These are phyloP conservation scores for Climacium dendroides DNA, from an alignment of 225 moss, liverwort and hornwort genomes.

Conservation along the genomic window DNA sequence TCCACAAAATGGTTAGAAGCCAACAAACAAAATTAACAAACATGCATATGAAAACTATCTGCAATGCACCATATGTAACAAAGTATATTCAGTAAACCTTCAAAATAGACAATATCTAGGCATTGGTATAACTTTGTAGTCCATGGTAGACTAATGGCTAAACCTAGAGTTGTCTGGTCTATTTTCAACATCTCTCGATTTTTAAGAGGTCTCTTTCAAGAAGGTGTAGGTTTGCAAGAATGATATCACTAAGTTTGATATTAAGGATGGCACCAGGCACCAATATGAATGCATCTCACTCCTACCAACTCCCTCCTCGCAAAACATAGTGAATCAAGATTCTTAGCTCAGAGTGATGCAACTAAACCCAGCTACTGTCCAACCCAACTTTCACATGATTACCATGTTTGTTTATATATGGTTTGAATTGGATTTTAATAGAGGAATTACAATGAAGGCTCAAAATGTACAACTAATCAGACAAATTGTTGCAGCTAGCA, in stretches of 20 bases:
- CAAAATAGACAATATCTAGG: too few species aligned
- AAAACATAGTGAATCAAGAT: conserved; percentile 21
- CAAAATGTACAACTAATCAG: not conserved
- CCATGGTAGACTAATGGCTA: too few species aligned
- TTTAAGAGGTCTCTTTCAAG: conserved; percentile 52
- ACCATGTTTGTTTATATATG: not conserved
- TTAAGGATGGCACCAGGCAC: conserved; percentile 59
- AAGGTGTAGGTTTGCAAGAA: conserved; percentile 48
- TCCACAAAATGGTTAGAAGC: too few species aligned
- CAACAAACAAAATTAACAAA: too few species aligned
- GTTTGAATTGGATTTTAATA: not conserved
- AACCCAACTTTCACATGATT: not conserved
- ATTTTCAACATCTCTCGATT: too few species aligned
- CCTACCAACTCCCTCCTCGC: conserved; percentile 27
- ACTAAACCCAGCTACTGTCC: not conserved
- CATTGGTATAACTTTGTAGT: too few species aligned
- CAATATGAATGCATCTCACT: conserved; percentile 37
- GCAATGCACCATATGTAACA: too few species aligned
- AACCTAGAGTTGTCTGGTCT: too few species aligned
- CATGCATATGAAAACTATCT: too few species aligned
- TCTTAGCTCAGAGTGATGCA: not conserved
- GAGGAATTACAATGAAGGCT: not conserved
- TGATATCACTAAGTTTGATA: conserved; percentile 52
- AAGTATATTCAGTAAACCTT: too few species aligned
- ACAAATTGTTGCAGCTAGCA: not conserved